These are phyloP conservation scores for Neofusicoccum cordaticola DNA, from an alignment of 2,329 filamentous ascomycete species.

Conservation along the genomic window DNA sequence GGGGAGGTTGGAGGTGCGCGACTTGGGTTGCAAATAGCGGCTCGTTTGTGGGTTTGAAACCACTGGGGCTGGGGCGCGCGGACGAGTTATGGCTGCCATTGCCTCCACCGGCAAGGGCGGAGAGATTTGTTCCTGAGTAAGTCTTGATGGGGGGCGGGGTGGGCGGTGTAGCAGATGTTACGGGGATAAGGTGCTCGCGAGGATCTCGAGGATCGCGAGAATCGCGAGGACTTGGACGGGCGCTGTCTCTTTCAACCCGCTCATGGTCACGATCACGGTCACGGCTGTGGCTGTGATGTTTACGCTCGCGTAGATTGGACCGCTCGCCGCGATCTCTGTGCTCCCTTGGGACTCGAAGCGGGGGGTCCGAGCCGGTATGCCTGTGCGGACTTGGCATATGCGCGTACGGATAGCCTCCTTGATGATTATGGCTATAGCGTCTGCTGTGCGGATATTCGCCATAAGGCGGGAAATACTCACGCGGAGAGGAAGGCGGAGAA, in stretches of 20 bases:
- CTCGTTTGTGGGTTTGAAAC: slow-evolving; percentile 44
- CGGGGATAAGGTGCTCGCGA: neutral
- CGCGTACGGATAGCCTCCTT: neutral
- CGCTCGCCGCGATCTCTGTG: neutral
- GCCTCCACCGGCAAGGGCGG: slow-evolving; percentile 26
- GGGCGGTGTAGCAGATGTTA: neutral
- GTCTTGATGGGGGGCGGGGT: slow-evolving; percentile 16
- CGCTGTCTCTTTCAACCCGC: neutral
- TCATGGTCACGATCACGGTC: slow-evolving; percentile 1
- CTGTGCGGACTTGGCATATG: slow-evolving; percentile 4
- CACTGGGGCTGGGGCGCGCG: slow-evolving; percentile 12
- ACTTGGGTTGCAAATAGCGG: slow-evolving; percentile 49
- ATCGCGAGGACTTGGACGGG: neutral
- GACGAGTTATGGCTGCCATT: slow-evolving; percentile 15
- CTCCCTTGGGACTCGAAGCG: neutral
- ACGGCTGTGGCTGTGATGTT: slow-evolving; percentile 7
- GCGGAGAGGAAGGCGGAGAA: slow-evolving; percentile 39
- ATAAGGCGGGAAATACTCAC: slow-evolving; percentile 38
- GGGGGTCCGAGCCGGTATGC: slow-evolving; percentile 6
- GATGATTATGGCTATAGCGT: slow-evolving; percentile 9
- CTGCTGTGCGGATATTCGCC: slow-evolving; percentile 27
- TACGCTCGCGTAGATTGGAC: neutral
- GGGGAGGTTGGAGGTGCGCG: slow-evolving; percentile 34
- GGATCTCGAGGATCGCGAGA: neutral
- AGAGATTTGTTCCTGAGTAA: slow-evolving; percentile 14